Evolutionary conservation across 257 asterid genomes (phyloP), one percentile per base, ranked within the genome.

Genomic region (Forsythia viridissima): DNA sequence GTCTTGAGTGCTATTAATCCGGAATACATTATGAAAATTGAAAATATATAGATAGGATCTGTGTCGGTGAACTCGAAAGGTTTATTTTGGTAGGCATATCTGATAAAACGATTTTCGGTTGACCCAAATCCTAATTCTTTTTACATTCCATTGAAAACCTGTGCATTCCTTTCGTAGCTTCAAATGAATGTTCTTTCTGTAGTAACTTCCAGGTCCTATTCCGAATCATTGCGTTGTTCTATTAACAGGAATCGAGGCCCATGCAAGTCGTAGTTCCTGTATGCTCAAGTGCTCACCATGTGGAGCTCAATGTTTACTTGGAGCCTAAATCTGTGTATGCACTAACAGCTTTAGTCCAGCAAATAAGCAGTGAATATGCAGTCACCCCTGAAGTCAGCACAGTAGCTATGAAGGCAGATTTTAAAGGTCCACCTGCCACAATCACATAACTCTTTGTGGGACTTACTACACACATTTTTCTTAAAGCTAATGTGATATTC

Each of bases 261-360:
- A 81, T 79, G 78, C 91, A 90, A 88, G 90, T 88, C 41, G 87
- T 85, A 8, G 93, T 92, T 39, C 96, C 94, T 13, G 70, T 92
- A 76, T 86, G 91, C 84, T 89, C 93, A 75, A 93, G 98, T 79
- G 93, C 89, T 81, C 96, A 93, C 86, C 98, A 93, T 76, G 81
- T 92, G 69, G 98, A 90, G 84, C 90, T 93, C 75, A 90, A 93
- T 48, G 94, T 92, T 8, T 81, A 82, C 84, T 65, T 79, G 11
- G 96, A 93, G 87, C 83, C 90, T 11, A 89, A 90, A 80, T 90
- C 91, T 63, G 88, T 82, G 74, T 89, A 90, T 79, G 97, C 94
- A 76, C 77, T 93, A 66, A 92, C 93, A 78, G 89, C 97, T 69
- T 79, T 92, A 63, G 93, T 92, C 71, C 92, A 93, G 85, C 88